Percentiles rank a stretch among this genome's conserved stretches.
phyloP scores from a whole-genome alignment of 2,329 filamentous ascomycete genomes.

The Delphinella strobiligena region DNA sequence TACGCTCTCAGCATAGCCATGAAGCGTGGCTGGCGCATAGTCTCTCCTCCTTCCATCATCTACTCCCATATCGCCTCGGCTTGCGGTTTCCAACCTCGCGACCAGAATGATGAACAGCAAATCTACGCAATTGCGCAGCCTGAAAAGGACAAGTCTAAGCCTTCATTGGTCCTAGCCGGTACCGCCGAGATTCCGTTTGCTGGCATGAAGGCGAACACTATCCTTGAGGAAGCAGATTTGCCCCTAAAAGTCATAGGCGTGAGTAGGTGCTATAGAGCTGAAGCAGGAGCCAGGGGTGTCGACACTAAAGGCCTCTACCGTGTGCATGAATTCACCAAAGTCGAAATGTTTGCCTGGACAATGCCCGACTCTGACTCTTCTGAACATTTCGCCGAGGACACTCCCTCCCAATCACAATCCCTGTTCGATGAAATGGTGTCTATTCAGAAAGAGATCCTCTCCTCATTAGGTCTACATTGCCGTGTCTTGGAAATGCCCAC shows the following conservation, averaged over 20 bases:
- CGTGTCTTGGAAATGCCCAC: conserved; percentile 89
- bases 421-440: conserved; percentile 77
- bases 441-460: conserved; percentile 76
- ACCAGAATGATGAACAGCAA: conserved; percentile 83
- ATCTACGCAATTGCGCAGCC: conserved; percentile 64
- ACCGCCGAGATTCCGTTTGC: conserved; percentile 94
- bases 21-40: conserved; percentile 63
- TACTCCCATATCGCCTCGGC: conserved; percentile 84
- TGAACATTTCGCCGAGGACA: conserved; percentile 16
- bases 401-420: conserved; percentile 32
- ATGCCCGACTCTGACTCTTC: conserved; percentile 35
- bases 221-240: conserved; percentile 51
- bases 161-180: conserved; percentile 65
- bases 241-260: conserved; percentile 72
- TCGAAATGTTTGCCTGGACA: conserved; percentile 95
- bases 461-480: conserved; percentile 65
- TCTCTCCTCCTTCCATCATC: conserved; percentile 78
- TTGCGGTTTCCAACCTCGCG: conserved; percentile 89
- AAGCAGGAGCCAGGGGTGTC: conserved; percentile 79
- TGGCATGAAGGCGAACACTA: conserved; percentile 69
- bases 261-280: conserved; percentile 89
- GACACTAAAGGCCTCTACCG: conserved; percentile 92
- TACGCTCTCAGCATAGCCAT: conserved; percentile 68
- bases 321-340: conserved; percentile 97
- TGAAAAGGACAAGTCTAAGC: conserved; percentile 50